A percentile compares a stretch with the other conserved stretches of the same genome.
Conservation (phyloP, 805 yeast species). For the Saturnispora quitensis region DNA sequence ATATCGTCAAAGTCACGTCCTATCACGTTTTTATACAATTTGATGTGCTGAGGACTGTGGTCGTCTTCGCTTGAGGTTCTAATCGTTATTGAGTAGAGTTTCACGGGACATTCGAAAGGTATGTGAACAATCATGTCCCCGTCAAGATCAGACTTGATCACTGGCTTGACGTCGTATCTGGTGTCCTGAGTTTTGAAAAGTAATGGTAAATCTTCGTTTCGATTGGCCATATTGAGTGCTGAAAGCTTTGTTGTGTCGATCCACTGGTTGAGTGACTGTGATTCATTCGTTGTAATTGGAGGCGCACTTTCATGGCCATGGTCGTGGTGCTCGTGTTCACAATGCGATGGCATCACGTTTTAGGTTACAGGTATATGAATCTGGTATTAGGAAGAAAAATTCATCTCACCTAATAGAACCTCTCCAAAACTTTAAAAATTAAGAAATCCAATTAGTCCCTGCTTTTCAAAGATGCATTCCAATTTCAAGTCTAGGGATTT, state of each 20-base stretch:
- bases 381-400: not conserved
- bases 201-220: constrained; percentile 36
- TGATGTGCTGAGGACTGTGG: constrained; percentile 60
- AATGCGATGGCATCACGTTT: constrained; percentile 1
- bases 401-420: not conserved
- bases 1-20: constrained; percentile 67
- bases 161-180: constrained; percentile 39
- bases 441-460: too few relatives aligned
- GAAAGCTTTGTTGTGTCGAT: constrained; percentile 53
- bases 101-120: constrained; percentile 73
- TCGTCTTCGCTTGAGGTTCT: constrained; percentile 50
- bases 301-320: constrained; percentile 29
- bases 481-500: not conserved
- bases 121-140: constrained; percentile 67
- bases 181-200: constrained; percentile 47
- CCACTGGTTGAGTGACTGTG: constrained; percentile 56
- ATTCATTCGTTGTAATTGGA: constrained; percentile 59
- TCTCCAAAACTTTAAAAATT: too few relatives aligned
- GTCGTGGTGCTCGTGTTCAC: constrained; percentile 16
- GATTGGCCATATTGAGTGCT: constrained; percentile 54
- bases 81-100: constrained; percentile 62
- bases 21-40: constrained; percentile 62
- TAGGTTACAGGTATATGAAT: too few relatives aligned
- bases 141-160: constrained; percentile 59
- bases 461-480: too few relatives aligned